Evolutionary conservation across 2,329 filamentous ascomycete species (phyloP), one percentile per base, ranked within the genome.

Genomic region (Anisogramma anomala): DNA sequence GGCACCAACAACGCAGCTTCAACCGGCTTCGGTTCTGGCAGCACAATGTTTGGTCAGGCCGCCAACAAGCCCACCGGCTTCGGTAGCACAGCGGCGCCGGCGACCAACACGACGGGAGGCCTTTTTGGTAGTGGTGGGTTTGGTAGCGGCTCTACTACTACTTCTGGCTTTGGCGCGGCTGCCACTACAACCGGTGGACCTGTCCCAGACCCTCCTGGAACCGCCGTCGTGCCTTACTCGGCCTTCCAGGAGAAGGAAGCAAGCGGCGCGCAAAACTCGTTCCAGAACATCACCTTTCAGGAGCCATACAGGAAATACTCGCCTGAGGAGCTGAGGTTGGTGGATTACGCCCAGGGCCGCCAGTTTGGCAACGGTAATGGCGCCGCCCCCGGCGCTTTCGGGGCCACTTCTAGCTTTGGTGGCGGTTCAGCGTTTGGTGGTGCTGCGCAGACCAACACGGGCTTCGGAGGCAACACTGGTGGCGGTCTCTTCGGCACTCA

Each of bases 221-320:
- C 84, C 8, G 79, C 70, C 11, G 66, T 71, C 3, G 70, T 74
- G n/a, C 71, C 79, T 4, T 93, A 89, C 63, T 64, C 74, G 46
- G 67, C 84, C 0, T 71, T 74, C 34, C 65, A 70, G 15, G 85
- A 93, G 63, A 91, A 89, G 59, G 85, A 93, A 54, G 61, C 67
- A 3, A 75, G 71, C 31, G 71, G 64, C 50, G 61, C 59, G 41
- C 55, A 72, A 53, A 75, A 82, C 54, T 71, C 80, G 3, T 93
- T 82, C 59, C 84, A 91, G 60, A 89, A 79, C 51, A 77, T 93
- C 42, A 66, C 81, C 17, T 87, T 89, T 58, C 80, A 83, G 63
- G 77, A 80, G 18, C 74, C 82, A 1, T 93, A 89, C 65, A 80
- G 79, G 59, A 93, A 91, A 58, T 96, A 82, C 68, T 95, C 89